Evolutionary conservation across 495 filamentous ascomycete genomes (phyloP).

Genomic region (Daldinia loculata): DNA sequence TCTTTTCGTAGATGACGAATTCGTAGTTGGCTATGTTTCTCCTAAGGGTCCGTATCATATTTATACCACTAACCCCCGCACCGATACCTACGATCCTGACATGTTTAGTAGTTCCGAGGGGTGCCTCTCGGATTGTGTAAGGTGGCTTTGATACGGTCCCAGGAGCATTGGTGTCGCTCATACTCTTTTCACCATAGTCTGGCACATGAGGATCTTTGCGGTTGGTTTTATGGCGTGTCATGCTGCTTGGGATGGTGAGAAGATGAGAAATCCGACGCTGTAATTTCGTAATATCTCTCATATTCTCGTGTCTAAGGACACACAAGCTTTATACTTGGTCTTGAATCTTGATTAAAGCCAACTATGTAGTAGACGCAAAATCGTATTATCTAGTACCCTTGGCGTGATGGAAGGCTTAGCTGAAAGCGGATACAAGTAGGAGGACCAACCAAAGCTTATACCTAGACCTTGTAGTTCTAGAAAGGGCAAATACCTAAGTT

Average conservation of each 20-base stretch:
- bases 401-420: constrained; percentile 39
- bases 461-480: neutral
- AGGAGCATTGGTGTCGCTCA: constrained; percentile 21
- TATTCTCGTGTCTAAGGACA: constrained; percentile 11
- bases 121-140: constrained; percentile 54
- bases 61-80: constrained; percentile 60
- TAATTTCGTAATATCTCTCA: constrained; percentile 32
- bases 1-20: constrained; percentile 81
- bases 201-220: constrained; percentile 24
- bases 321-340: constrained; percentile 29
- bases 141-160: constrained; percentile 22
- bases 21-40: constrained; percentile 58
- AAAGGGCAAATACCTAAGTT: constrained; percentile 12
- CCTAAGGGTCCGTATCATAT: constrained; percentile 56
- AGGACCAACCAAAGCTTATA: neutral
- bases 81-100: constrained; percentile 60
- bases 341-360: neutral
- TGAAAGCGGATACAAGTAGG: constrained; percentile 31
- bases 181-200: constrained; percentile 12
- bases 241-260: constrained; percentile 31
- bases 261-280: constrained; percentile 38
- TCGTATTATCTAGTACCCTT: constrained; percentile 11
- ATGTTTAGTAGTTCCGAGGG: constrained; percentile 54
- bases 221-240: constrained; percentile 44
- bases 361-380: neutral